These are phyloP conservation scores for Hypoxylon sp. DNA, from an alignment of 2,329 filamentous ascomycete species.

Conservation along the genomic window DNA sequence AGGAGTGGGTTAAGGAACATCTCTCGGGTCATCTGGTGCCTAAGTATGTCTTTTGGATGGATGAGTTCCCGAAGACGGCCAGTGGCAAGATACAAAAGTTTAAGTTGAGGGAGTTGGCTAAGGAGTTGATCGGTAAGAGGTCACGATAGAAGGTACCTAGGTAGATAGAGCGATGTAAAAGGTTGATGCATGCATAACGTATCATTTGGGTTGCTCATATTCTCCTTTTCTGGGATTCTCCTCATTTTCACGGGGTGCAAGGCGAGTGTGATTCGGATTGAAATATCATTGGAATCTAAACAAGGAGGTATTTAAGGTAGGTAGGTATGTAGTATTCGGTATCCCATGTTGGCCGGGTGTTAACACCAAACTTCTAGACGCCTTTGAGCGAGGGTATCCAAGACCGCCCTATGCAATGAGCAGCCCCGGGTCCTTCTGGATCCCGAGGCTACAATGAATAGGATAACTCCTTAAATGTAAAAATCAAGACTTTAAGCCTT, in stretches of 20 bases:
- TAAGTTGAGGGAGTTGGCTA: slow-evolving; percentile 79
- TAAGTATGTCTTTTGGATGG: slow-evolving; percentile 89
- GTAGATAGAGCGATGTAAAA: background rate
- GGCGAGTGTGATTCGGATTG: too few relatives aligned
- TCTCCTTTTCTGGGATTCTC: background rate
- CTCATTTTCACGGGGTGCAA: too few relatives aligned
- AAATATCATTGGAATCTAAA: background rate
- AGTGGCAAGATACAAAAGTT: slow-evolving; percentile 98
- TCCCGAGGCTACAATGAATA: slow-evolving; percentile 6
- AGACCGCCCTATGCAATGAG: slow-evolving; percentile 26
- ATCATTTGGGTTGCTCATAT: background rate
- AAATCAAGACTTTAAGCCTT: slow-evolving; percentile 32
- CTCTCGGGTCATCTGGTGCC: slow-evolving; percentile 85
- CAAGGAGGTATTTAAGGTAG: too few relatives aligned
- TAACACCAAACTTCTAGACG: slow-evolving; percentile 32
- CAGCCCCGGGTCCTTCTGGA: background rate
- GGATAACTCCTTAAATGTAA: slow-evolving; percentile 7
- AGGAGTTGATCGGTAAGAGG: slow-evolving; percentile 50
- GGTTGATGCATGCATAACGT: background rate
- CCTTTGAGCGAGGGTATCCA: slow-evolving; percentile 40
- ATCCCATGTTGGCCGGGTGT: slow-evolving; percentile 17
- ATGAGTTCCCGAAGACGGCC: slow-evolving; percentile 92
- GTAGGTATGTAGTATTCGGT: slow-evolving; percentile 29
- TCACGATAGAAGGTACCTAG: background rate
- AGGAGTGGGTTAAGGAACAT: slow-evolving; percentile 78